A percentile compares a stretch with the other conserved stretches of the same genome.
phyloP scores from a whole-genome alignment of 495 filamentous ascomycete species.

The Terfezia claveryi region DNA sequence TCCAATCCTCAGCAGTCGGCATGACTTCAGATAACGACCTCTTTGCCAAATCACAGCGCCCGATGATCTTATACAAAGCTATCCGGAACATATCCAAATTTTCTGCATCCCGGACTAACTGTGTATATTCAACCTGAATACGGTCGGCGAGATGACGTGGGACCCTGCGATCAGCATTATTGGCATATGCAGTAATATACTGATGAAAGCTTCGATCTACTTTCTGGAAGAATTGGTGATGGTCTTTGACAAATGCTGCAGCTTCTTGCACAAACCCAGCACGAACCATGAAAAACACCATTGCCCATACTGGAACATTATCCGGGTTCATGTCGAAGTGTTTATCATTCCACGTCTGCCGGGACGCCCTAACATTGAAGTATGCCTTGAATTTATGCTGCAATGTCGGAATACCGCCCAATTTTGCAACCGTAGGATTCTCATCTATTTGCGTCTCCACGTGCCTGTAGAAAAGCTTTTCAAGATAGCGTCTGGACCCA shows the following conservation, averaged over 20 bases:
- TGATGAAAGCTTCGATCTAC: constrained; percentile 74
- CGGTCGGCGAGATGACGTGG: constrained; percentile 56
- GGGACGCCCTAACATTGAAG: constrained; percentile 28
- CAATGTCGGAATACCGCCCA: constrained; percentile 70
- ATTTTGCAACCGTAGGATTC: constrained; percentile 67
- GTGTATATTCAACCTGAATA: constrained; percentile 74
- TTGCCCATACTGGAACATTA: constrained; percentile 45
- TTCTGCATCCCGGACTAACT: constrained; percentile 59
- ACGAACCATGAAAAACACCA: constrained; percentile 80
- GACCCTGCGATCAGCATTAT: constrained; percentile 44
- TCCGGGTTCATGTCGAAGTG: constrained; percentile 17
- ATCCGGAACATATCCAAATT: constrained; percentile 87
- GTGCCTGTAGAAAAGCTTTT: constrained; percentile 35
- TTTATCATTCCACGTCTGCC: constrained; percentile 15
- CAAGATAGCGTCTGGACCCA: constrained; percentile 15
- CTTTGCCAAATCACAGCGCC: constrained; percentile 68
- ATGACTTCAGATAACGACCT: constrained; percentile 60
- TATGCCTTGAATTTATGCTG: constrained; percentile 83
- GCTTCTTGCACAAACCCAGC: constrained; percentile 68
- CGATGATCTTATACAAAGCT: constrained; percentile 94
- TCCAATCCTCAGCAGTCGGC: constrained; percentile 76
- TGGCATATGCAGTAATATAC: constrained; percentile 69
- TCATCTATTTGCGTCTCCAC: constrained; percentile 54
- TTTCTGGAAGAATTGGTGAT: constrained; percentile 55
- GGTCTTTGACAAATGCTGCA: constrained; percentile 58